Percentiles rank a stretch among this genome's conserved stretches.
These are phyloP conservation scores for Scalesia atractyloides DNA, from an alignment of 129 eudicot species.

Conservation along the genomic window DNA sequence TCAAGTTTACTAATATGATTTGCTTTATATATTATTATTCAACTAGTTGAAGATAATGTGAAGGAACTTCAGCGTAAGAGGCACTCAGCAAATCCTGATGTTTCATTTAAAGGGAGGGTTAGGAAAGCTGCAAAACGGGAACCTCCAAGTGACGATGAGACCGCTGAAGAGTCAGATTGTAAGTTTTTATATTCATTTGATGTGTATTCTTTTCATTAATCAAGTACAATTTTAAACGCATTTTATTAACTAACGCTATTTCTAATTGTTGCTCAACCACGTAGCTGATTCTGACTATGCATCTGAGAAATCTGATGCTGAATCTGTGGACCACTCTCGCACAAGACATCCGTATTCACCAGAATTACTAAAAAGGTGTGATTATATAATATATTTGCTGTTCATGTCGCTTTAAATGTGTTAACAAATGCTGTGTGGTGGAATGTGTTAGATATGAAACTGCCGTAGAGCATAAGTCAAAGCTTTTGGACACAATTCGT, in stretches of 20 bases:
- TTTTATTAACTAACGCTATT: constrained; percentile 19
- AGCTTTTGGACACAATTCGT: constrained; percentile 75
- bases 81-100: constrained; percentile 73
- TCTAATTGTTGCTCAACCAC: constrained; percentile 19
- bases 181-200: constrained; percentile 21
- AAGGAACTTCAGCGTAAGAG: constrained; percentile 85
- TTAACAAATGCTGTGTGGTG: constrained; percentile 13
- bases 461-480: constrained; percentile 74
- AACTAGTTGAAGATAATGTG: constrained; percentile 61
- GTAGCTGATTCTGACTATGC: constrained; percentile 87
- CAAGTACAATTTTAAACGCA: too few relatives aligned
- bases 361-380: constrained; percentile 65
- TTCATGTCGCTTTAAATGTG: not conserved
- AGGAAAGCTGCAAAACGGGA: constrained; percentile 88
- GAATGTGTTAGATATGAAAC: constrained; percentile 69
- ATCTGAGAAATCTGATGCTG: constrained; percentile 83
- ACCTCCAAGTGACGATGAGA: too few relatives aligned
- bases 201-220: too few relatives aligned
- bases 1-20: constrained; percentile 14
- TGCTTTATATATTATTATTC: constrained; percentile 15
- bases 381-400: constrained; percentile 6
- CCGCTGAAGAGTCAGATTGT: constrained; percentile 9
- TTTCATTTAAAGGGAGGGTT: constrained; percentile 85
- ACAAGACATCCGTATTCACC: constrained; percentile 72
- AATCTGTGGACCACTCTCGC: constrained; percentile 84